Conservation (phyloP, 352 stramenopile species). For the Hyphochytrium catenoides region DNA sequence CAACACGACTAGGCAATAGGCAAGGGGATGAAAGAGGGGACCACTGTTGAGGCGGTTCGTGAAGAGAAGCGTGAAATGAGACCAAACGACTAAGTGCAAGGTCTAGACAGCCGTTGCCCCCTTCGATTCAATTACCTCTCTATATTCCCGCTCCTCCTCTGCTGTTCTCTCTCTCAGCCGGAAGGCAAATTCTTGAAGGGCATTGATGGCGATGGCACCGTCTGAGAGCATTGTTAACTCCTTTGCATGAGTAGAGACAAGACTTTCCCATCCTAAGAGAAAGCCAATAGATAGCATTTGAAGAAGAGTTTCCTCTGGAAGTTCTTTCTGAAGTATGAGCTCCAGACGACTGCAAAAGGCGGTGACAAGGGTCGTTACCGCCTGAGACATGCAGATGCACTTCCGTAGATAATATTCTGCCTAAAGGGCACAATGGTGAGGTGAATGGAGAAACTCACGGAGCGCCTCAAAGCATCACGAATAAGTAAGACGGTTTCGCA, state of each 20-base stretch:
- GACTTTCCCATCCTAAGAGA: slow-evolving; percentile 76
- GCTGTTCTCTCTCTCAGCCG: slow-evolving; percentile 23
- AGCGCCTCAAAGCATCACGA: too few species aligned
- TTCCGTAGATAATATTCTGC: slow-evolving; percentile 54
- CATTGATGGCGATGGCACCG: slow-evolving; percentile 63
- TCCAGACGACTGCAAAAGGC: slow-evolving; percentile 50
- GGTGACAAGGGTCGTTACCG: slow-evolving; percentile 43
- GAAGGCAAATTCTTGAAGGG: slow-evolving; percentile 50
- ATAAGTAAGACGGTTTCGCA: too few species aligned
- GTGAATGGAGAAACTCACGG: too few species aligned
- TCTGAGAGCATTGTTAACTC: slow-evolving; percentile 84
- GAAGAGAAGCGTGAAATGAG: too few species aligned
- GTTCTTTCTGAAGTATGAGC: slow-evolving; percentile 26
- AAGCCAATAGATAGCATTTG: slow-evolving; percentile 47
- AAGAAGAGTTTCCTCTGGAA: slow-evolving; percentile 18
- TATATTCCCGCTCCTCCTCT: slow-evolving; percentile 8
- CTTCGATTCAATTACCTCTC: slow-evolving; percentile 9
- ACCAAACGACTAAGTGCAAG: too few species aligned
- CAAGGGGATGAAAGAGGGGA: too few species aligned
- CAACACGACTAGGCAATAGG: too few species aligned
- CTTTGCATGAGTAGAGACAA: slow-evolving; percentile 82
- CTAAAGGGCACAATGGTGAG: too few species aligned
- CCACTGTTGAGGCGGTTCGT: too few species aligned
- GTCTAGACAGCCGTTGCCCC: too few species aligned
- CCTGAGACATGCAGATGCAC: slow-evolving; percentile 48